Base-by-base conservation (phyloP, 2,329 filamentous ascomycete genomes). In the Botrytis paeoniae region DNA sequence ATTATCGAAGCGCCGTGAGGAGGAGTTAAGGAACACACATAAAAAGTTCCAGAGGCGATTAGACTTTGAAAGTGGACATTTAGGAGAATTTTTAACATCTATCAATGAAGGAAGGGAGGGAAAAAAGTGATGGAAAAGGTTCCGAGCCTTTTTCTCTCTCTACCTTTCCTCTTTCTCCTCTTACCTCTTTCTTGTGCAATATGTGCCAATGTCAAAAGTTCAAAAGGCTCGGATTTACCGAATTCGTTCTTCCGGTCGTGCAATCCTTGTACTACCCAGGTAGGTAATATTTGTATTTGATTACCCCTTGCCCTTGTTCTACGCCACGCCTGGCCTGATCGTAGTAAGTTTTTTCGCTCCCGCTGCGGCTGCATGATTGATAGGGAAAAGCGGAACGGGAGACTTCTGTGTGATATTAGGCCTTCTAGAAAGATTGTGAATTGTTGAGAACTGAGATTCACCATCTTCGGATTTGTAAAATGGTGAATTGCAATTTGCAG, bases 11-110 rank as follows among this genome's bases (percentile, higher is more conserved):
- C 48, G 35, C 64, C 64, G 8, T 69, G 35, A 57, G 41, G 37
- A 16, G 48, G 48, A 16, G 48, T 54, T n/a, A 57, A 10, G 35
- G 48, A 68, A 57, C 12, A 29, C 35, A 57, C 54, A 22, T 18
- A 32, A 69, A 57, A 12, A 32, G 65, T 57, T 69, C 65, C 51
- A 69, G 65, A 69, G 48, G 51, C 37, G 29, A 37, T 22, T 32
- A 69, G 65, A 64, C 61, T 62, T 71, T 64, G 69, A 43, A 54
- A 65, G 69, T 71, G 69, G 69, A 71, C n/a, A 65, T 54, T 45
- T 43, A 37, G 60, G 60, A 66, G 22, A 54, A 68, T 14, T 57
- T 41, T 29, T 22, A 41, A 29, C 37, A 41, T 41, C 29, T 43
- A 57, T 57, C 18, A 41, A 25, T n/a, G 5, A 3, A 32, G 48